phyloP scores from a whole-genome alignment of 1,284 basidiomycete species.

The Phellopilus nigrolimitatus region DNA sequence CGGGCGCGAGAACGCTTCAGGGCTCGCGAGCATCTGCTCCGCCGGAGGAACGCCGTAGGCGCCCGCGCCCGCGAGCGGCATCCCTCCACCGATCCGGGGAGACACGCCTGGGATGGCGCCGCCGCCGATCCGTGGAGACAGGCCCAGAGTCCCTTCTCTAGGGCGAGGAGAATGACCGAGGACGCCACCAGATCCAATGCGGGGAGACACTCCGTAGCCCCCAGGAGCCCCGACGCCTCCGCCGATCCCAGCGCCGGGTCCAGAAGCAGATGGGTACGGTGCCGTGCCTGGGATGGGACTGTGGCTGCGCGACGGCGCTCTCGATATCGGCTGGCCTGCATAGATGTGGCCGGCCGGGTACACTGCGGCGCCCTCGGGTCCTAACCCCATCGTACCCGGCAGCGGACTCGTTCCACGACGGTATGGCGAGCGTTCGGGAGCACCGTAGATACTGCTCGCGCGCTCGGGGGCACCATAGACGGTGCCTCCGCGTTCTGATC shows the following conservation, averaged over 20 bases:
- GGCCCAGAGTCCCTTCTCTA: slow-evolving; percentile 1
- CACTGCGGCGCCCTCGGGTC: slow-evolving; percentile 24
- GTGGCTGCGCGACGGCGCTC: slow-evolving; percentile 11
- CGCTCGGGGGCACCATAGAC: slow-evolving; percentile 1
- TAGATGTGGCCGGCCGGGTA: slow-evolving; percentile 52
- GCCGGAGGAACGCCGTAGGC: slow-evolving; percentile 27
- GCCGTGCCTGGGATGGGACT: slow-evolving; percentile 17
- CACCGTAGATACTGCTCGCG: slow-evolving; percentile 21
- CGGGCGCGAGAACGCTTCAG: slow-evolving; percentile 67
- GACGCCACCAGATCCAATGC: slow-evolving; percentile 4
- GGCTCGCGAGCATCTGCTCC: slow-evolving; percentile 48
- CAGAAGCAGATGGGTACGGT: slow-evolving; percentile 7
- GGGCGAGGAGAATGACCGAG: slow-evolving; percentile 13
- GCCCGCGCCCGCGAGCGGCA: slow-evolving; percentile 7
- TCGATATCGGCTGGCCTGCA: slow-evolving; percentile 41
- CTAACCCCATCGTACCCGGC: slow-evolving; percentile 7
- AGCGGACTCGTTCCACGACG: slow-evolving; percentile 14
- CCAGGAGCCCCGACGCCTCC: not conserved
- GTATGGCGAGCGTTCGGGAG: slow-evolving; percentile 22
- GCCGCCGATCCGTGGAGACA: slow-evolving; percentile 14
- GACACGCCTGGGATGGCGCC: slow-evolving; percentile 4
- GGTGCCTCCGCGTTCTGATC: not conserved
- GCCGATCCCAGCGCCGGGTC: slow-evolving; percentile 3
- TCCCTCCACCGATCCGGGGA: slow-evolving; percentile 14
- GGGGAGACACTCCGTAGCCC: slow-evolving; percentile 10